Conservation (phyloP, 768 basidiomycete genomes). For the Lactifluus echinatus region DNA sequence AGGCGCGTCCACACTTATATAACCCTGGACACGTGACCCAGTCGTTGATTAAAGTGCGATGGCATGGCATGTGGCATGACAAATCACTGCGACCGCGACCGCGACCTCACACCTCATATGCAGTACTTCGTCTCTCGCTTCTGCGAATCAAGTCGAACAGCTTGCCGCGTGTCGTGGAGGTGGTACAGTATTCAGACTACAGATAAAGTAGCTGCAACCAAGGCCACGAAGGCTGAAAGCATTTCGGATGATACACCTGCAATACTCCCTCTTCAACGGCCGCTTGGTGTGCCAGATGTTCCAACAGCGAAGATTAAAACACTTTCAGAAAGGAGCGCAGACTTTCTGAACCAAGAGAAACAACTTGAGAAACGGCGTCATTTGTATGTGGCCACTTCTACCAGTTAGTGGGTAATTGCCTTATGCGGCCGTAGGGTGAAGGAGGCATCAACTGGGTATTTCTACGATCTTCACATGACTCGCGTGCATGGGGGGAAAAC, state of each 20-base stretch:
- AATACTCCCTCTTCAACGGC: constrained; percentile 42
- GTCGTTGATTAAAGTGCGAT: neutral
- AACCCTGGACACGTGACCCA: constrained; percentile 3
- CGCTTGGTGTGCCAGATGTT: constrained; percentile 65
- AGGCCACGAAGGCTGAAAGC: neutral
- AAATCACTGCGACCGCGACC: no score
- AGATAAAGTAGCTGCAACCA: neutral
- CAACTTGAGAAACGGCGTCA: constrained; percentile 64
- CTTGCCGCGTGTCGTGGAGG: neutral
- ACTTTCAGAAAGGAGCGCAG: constrained; percentile 44
- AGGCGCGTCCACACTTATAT: constrained; percentile 9
- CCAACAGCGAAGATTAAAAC: constrained; percentile 41
- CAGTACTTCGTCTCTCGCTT: neutral
- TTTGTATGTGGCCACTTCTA: constrained; percentile 34
- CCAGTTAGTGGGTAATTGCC: constrained; percentile 32
- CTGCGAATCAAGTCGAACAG: neutral
- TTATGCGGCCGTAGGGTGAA: constrained; percentile 36
- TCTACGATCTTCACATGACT: constrained; percentile 76
- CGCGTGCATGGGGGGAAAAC: constrained; percentile 84
- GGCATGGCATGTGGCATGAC: neutral
- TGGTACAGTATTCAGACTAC: neutral
- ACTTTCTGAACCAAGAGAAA: constrained; percentile 64
- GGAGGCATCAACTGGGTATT: constrained; percentile 75
- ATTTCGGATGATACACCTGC: constrained; percentile 1
- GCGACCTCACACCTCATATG: neutral